Percentiles rank a stretch among this genome's conserved stretches.
Evolutionary conservation across 1,284 basidiomycete species (phyloP).

Genomic region (Fomes fomentarius): DNA sequence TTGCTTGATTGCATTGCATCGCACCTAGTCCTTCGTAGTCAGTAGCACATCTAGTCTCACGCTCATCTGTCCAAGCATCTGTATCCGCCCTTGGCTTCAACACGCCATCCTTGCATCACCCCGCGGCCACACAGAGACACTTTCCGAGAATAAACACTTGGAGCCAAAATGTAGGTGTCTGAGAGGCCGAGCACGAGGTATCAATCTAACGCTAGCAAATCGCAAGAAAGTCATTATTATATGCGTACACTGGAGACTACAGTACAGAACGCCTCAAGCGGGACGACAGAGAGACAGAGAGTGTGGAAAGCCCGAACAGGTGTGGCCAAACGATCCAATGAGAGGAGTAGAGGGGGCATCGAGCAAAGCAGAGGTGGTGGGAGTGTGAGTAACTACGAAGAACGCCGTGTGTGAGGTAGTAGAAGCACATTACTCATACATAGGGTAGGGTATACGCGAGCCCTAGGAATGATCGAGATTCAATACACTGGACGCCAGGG

Average conservation of each 20-base stretch:
- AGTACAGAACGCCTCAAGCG: neutral
- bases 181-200: no score
- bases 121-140: neutral
- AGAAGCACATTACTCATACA: constrained; percentile 17
- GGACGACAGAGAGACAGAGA: neutral
- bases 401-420: constrained; percentile 14
- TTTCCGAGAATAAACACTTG: neutral
- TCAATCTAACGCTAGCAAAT: no score
- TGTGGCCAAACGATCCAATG: no score
- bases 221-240: no score
- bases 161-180: no score
- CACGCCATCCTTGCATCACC: constrained; percentile 1
- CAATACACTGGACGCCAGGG: no score
- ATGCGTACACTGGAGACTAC: no score
- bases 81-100: constrained; percentile 7
- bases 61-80: neutral
- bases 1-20: neutral
- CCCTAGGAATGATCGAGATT: no score
- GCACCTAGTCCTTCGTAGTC: no score
- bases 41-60: neutral
- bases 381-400: constrained; percentile 6
- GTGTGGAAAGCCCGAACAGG: no score
- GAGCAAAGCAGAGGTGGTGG: neutral
- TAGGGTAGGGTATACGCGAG: constrained; percentile 6
- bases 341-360: neutral